Percentiles rank a stretch among this genome's conserved stretches.
phyloP scores from a whole-genome alignment of 805 yeast genomes.

The Wickerhamomyces sydowiorum region DNA sequence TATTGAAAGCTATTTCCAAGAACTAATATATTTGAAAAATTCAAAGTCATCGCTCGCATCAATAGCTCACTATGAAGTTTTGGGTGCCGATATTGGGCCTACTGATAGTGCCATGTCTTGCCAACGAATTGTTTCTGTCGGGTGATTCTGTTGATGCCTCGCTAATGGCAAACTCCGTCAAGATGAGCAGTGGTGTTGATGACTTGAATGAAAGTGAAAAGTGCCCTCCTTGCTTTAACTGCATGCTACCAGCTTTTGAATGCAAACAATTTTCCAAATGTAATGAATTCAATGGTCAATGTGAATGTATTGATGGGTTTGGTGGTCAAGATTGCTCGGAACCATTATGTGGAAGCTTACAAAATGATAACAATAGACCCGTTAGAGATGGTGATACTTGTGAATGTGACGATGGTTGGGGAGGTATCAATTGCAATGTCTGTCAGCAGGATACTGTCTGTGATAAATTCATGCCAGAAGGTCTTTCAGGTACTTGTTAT shows the following conservation, averaged over 20 bases:
- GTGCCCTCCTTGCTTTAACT: constrained; percentile 93
- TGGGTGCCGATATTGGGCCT: neutral
- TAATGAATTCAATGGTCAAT: constrained; percentile 80
- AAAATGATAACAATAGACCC: constrained; percentile 65
- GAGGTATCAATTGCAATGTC: constrained; percentile 88
- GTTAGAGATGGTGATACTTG: constrained; percentile 48
- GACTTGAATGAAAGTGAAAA: constrained; percentile 26
- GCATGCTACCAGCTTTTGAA: constrained; percentile 84
- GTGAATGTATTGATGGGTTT: constrained; percentile 89
- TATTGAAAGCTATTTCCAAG: too few relatives aligned
- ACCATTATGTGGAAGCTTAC: constrained; percentile 81
- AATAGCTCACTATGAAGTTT: neutral
- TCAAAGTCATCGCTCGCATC: too few relatives aligned
- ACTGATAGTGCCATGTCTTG: neutral
- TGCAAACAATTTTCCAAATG: constrained; percentile 91
- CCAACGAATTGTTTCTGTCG: neutral
- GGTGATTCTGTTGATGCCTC: neutral
- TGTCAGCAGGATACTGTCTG: constrained; percentile 73
- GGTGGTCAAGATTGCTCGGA: constrained; percentile 90
- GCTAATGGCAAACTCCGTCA: neutral
- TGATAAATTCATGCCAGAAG: constrained; percentile 83
- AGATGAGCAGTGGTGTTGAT: constrained; percentile 2
- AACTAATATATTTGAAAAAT: too few relatives aligned
- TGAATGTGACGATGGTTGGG: constrained; percentile 82
- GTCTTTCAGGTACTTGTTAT: constrained; percentile 83